Conservation (phyloP, 179 eudicot species). For the Silene noctiflora region DNA sequence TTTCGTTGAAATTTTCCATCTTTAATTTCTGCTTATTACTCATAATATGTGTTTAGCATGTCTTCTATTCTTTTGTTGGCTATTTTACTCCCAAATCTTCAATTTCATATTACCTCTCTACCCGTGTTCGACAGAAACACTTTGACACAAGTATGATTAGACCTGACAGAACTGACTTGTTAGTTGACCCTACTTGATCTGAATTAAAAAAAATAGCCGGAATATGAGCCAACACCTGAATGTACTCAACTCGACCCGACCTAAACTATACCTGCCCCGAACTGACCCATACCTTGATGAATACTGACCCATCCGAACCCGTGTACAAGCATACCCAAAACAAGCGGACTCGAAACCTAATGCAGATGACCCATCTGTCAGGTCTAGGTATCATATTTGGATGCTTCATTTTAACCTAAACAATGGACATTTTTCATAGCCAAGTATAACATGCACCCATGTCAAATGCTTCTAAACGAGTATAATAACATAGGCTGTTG, state of each 20-base stretch:
- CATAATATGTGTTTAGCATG: not conserved
- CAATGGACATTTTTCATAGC: not conserved
- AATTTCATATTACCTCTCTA: not conserved
- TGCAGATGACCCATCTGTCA: not conserved
- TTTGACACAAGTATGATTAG: not conserved
- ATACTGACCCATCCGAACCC: not conserved
- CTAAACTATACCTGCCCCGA: not conserved
- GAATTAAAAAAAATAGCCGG: not conserved
- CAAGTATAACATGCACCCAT: not conserved
- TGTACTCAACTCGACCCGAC: not conserved
- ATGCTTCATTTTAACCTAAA: not conserved
- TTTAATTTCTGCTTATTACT: not conserved
- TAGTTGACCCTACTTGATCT: not conserved
- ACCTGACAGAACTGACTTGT: not conserved
- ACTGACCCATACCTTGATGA: no score
- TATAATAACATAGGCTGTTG: not conserved
- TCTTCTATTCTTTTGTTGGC: not conserved
- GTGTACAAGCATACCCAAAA: not conserved
- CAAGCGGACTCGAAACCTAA: not conserved
- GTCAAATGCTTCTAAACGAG: not conserved
- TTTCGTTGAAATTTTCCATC: conserved; percentile 5
- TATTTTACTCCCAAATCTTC: not conserved
- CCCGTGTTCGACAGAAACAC: not conserved
- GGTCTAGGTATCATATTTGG: not conserved
- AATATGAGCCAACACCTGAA: not conserved